Base-by-base conservation (phyloP, 2,329 filamentous ascomycete genomes). In the Aspergillus eucalypticola region DNA sequence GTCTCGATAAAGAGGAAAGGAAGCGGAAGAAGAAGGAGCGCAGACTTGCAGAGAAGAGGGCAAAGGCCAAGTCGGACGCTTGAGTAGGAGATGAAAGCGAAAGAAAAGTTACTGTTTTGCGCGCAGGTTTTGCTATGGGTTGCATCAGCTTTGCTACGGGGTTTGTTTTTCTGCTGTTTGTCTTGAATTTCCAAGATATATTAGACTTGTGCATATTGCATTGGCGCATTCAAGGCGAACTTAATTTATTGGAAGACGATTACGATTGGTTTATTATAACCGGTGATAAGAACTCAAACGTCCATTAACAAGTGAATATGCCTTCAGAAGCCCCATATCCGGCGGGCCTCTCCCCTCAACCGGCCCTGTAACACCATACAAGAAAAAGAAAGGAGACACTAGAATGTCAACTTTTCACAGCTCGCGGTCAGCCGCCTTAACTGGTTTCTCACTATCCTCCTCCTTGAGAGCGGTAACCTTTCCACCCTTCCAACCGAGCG, bases 401-500 rank as follows among this genome's bases (percentile, higher is more conserved):
- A 17, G 19, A 42, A 56, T 1, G 11, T 56, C 25, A 25, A 57
- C 17, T 8, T 38, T 60, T 78, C 83, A 93, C 76, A 94, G 76
- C 78, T 96, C 92, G 64, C 91, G 85, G 59, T 92, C 92, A 44
- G 85, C 86, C 51, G 90, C 87, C 78, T 89, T 90, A 64, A 87
- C 83, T 32, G 87, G 85, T 71, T 84, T 84, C 54, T 86, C 79
- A 61, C 80, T 81, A 64, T 86, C 84, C 68, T 82, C 77, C 29
- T 73, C 71, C 77, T 86, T 83, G 60, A 72, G 71, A 58, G 79
- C 78, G 35, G 79, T 73, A 44, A 76, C 73, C 68, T 79, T 79
- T 38, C 74, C 74, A 62, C 91, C 87, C 72, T 88, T 88, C 93
- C 94, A 99, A 66, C 91, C 89, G 62, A 99, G 84, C 1, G 94